Conservation (phyloP, 2,329 filamentous ascomycete species). For the Diaporthe vexans region DNA sequence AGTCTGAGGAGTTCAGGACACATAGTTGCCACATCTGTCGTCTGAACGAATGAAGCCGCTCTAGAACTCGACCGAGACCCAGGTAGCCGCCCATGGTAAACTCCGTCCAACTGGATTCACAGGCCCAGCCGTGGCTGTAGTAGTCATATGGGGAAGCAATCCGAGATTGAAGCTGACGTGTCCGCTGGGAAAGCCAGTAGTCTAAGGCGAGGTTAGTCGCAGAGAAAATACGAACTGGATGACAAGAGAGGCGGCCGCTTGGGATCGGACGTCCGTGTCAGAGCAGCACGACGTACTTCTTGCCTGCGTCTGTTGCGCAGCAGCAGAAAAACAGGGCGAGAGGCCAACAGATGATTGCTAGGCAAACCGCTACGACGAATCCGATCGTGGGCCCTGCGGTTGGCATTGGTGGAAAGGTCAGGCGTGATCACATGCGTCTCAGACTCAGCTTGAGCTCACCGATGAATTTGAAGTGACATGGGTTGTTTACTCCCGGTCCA, state of each 20-base stretch:
- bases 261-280: not conserved
- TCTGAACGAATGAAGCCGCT: not conserved
- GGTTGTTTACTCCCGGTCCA: constrained; percentile 37
- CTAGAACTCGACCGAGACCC: too few relatives aligned
- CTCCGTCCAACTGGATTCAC: too few relatives aligned
- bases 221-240: not conserved
- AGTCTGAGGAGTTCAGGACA: too few relatives aligned
- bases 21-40: not conserved
- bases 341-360: constrained; percentile 40
- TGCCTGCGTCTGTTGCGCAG: constrained; percentile 39
- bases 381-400: constrained; percentile 37
- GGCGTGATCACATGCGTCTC: not conserved
- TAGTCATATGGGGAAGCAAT: constrained; percentile 38
- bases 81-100: not conserved
- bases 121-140: not conserved
- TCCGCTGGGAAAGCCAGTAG: constrained; percentile 37
- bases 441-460: constrained; percentile 16
- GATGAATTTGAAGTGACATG: constrained; percentile 39
- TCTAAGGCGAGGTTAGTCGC: not conserved
- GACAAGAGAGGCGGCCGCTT: not conserved
- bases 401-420: not conserved
- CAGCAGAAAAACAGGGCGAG: constrained; percentile 37
- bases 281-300: constrained; percentile 29
- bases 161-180: constrained; percentile 37
- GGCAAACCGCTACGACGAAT: constrained; percentile 35